Conservation (phyloP, 495 filamentous ascomycete species). For the Xylaria nigripes region DNA sequence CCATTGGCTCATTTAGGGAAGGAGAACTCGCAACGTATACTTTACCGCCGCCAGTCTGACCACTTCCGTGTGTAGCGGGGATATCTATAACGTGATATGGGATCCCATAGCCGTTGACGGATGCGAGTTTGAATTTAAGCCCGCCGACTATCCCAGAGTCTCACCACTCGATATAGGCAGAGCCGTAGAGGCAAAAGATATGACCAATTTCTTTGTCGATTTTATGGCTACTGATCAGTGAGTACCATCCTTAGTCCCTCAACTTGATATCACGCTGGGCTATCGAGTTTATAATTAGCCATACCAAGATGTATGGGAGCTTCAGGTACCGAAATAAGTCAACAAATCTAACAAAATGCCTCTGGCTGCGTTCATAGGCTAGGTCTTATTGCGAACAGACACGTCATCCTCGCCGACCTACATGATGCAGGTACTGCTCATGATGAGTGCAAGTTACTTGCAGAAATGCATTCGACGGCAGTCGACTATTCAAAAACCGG, state of each 20-base stretch:
- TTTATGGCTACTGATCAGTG: constrained; percentile 69
- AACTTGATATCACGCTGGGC: neutral
- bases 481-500: constrained; percentile 83
- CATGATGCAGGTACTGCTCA: constrained; percentile 46
- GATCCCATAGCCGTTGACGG: constrained; percentile 39
- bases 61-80: constrained; percentile 35
- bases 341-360: neutral
- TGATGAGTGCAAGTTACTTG: constrained; percentile 51
- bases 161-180: constrained; percentile 47
- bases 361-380: constrained; percentile 26
- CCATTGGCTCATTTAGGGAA: too few relatives aligned
- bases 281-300: neutral
- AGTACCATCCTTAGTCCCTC: neutral
- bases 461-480: constrained; percentile 63
- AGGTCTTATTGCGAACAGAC: constrained; percentile 58
- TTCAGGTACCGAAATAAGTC: neutral
- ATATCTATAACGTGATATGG: constrained; percentile 68
- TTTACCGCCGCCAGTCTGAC: neutral
- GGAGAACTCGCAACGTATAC: neutral
- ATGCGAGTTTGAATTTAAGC: constrained; percentile 27
- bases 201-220: constrained; percentile 66
- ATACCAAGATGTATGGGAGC: neutral
- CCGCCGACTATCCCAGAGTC: constrained; percentile 61
- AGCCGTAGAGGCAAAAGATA: constrained; percentile 48
- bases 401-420: constrained; percentile 62